A percentile compares a stretch with the other conserved stretches of the same genome.
Conservation (phyloP, 345 rosid species). For the Ailanthus altissimus region DNA sequence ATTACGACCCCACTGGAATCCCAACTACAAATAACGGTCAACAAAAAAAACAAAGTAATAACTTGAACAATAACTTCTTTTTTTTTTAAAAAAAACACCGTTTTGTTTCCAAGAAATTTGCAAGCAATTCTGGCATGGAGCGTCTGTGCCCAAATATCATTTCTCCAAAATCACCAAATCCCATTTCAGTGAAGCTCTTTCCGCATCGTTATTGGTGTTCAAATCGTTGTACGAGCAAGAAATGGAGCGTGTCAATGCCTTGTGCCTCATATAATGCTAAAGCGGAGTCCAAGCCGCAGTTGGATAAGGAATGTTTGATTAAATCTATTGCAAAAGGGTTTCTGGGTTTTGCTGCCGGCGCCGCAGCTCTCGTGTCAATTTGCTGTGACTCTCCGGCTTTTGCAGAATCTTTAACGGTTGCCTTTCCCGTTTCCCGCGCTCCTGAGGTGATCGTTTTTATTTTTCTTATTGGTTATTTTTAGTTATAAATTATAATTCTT, state of each 20-base stretch:
- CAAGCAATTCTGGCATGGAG: constrained; percentile 36
- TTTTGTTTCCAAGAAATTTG: neutral
- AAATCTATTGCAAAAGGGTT: constrained; percentile 44
- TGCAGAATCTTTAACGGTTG: constrained; percentile 73
- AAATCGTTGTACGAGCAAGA: constrained; percentile 21
- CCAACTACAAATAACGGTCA: constrained; percentile 33
- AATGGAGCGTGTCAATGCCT: constrained; percentile 28
- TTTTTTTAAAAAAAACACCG: neutral
- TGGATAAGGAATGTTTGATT: constrained; percentile 24
- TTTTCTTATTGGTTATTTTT: neutral
- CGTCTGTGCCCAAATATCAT: constrained; percentile 27
- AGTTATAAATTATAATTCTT: too few species aligned
- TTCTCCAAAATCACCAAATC: constrained; percentile 33
- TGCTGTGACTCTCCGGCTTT: constrained; percentile 62
- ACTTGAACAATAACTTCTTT: constrained; percentile 13
- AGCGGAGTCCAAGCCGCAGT: constrained; percentile 18
- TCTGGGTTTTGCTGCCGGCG: constrained; percentile 54
- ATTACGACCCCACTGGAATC: constrained; percentile 43
- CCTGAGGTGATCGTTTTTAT: constrained; percentile 53
- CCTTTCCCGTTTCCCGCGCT: constrained; percentile 84
- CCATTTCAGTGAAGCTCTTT: constrained; percentile 24
- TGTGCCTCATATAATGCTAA: constrained; percentile 23
- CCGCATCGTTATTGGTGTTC: constrained; percentile 26
- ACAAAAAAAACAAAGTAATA: constrained; percentile 11
- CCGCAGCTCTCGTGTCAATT: constrained; percentile 52